Evolutionary conservation across 805 yeast species (phyloP), one percentile per base, ranked within the genome.

Genomic region (Hyphopichia homilentoma): DNA sequence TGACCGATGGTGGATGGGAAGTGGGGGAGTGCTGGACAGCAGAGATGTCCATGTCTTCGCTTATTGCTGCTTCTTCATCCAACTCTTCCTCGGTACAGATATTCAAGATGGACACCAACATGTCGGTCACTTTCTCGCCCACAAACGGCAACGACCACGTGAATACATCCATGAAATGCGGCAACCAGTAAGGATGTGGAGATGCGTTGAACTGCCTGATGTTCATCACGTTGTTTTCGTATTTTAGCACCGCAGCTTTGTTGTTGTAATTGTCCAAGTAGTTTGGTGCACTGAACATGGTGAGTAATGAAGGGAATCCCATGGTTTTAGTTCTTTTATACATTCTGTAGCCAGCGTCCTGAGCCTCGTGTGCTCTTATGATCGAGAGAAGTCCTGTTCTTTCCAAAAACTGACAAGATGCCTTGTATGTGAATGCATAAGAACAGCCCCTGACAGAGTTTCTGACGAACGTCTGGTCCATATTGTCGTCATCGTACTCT

Each of bases 121-220:
- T 89, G 54, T 93, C 97, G 9, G 95, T 85, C 34, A 89, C 84
- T 52, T 93, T 86, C 56, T 90, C 96, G 14, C 97, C 97, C 16
- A 93, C 97, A 65, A 93, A 90, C 6, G 97, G 98, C 36, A 90
- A 67, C 2, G 96, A 85, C 97, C 97, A 93, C 7, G 95, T 83
- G 59, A 90, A 90, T 5, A 90, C 96, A 57, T 93, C 97, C 95
- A 89, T 87, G 49, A 89, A 86, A 57, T 88, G 88, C 6, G 97
- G 97, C 45, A 93, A 69, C 87, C 95, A 88, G 61, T 93, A 90
- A 1, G 98, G 98, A 60, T 90, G 97, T 4, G 96, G 95, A 18
- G 88, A 79, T 49, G 81, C 64, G 59, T 89, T 88, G 68, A 93
- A 90, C 61, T 90, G 97, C 36, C 97, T 76, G 36, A 90, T 90